Evolutionary conservation across 768 basidiomycete species (phyloP).

Genomic region (Termitomyces sp.): DNA sequence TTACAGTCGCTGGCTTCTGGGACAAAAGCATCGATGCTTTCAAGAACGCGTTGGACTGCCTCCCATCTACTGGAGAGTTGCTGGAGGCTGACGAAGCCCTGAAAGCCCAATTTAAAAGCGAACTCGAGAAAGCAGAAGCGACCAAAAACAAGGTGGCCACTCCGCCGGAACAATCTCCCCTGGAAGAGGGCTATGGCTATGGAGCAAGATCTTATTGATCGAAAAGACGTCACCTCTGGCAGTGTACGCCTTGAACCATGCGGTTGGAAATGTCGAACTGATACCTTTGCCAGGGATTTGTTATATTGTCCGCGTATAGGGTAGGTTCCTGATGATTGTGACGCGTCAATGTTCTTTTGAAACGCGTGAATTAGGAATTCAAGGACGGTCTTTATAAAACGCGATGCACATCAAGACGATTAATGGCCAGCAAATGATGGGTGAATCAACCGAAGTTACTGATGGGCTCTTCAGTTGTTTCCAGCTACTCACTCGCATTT

Average conservation of each 20-base stretch:
- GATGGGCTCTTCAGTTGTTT: neutral
- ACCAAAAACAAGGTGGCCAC: neutral
- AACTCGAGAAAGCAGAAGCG: constrained; percentile 22
- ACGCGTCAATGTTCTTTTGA: neutral
- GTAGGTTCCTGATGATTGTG: constrained; percentile 14
- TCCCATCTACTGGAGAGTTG: constrained; percentile 24
- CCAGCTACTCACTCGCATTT: neutral
- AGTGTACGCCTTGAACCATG: constrained; percentile 13
- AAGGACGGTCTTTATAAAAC: constrained; percentile 1
- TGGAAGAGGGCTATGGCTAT: constrained; percentile 24
- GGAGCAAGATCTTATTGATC: constrained; percentile 13
- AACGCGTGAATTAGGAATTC: neutral
- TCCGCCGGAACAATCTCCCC: constrained; percentile 13
- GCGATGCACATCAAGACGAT: neutral
- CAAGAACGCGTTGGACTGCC: constrained; percentile 27
- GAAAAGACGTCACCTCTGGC: constrained; percentile 13
- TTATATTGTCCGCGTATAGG: constrained; percentile 27
- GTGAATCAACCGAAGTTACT: neutral
- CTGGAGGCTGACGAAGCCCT: constrained; percentile 28
- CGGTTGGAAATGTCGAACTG: neutral
- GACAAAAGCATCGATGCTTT: constrained; percentile 20
- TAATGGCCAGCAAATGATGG: neutral
- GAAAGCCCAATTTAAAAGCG: constrained; percentile 28
- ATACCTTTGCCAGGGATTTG: constrained; percentile 23
- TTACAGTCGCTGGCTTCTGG: constrained; percentile 20